Base-by-base conservation (phyloP, 2,329 filamentous ascomycete species). In the Penicillium sp. region DNA sequence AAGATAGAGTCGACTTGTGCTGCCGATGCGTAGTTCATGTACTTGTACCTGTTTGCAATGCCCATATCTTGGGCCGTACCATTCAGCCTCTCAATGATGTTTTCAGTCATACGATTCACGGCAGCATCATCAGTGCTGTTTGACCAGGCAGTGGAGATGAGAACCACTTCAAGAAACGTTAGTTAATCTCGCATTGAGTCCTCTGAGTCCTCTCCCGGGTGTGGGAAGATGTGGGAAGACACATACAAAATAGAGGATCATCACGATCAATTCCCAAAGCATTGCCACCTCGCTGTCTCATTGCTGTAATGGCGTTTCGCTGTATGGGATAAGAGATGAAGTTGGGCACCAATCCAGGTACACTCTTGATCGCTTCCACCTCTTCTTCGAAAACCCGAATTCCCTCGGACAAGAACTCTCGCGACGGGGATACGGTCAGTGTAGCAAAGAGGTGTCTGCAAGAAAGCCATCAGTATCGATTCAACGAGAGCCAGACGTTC, bases 11-110 rank as follows among this genome's bases (percentile, higher is more conserved):
- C 69, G 21, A 61, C 70, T 57, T 68, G 64, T 4, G 32, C 43
- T 10, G 42, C 32, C 32, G 63, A 64, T 6, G 76, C 76, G 53
- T 78, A 77, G 58, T 78, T 78, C 64, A 77, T 72, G 50, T 77
- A 78, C 10, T 71, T 54, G 54, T 67, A 79, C 16, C 56, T 45
- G 24, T 63, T 53, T 11, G 52, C 44, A 22, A 71, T 42, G 3
- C 63, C 64, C 42, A 57, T 50, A 46, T 57, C 45, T 53, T 69
- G 55, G 59, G 65, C 59, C 51, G 56, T 50, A 59, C 60, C 47
- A 31, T 54, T 36, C 9, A 62, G 7, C 40, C 53, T 54, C 0
- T 21, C 14, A 36, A 48, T 24, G 8, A 42, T 36, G 21, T 60
- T 58, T 45, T 29, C 32, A 5, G 55, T 60, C 53, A 62, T 58